phyloP scores from a whole-genome alignment of 345 rosid genomes.

The Eucalyptus decipiens region DNA sequence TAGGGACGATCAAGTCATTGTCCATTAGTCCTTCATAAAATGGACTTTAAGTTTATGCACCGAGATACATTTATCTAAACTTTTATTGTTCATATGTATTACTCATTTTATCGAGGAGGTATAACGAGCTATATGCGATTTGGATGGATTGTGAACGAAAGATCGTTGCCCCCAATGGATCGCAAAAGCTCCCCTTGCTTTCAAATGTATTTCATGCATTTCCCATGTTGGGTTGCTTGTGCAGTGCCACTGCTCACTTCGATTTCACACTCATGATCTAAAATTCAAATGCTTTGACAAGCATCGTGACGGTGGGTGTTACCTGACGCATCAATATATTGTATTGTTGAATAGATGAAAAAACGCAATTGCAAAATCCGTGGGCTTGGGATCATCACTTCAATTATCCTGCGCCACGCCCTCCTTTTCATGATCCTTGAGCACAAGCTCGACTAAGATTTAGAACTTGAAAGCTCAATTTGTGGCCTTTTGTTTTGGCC shows the following conservation, averaged over 20 bases:
- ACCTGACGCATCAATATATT: background rate
- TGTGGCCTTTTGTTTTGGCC: background rate
- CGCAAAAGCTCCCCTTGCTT: background rate
- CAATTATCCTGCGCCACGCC: accelerated
- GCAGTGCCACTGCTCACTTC: background rate
- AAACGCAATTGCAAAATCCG: accelerated
- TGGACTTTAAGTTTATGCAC: background rate
- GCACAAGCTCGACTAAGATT: background rate
- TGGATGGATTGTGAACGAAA: background rate
- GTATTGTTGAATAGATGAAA: background rate
- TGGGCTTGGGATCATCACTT: background rate
- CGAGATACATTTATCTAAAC: accelerated
- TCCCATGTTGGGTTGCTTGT: background rate
- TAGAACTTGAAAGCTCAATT: background rate
- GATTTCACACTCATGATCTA: background rate
- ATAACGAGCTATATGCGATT: accelerated
- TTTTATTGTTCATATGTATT: too few species aligned
- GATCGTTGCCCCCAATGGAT: background rate
- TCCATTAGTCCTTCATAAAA: background rate
- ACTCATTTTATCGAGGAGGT: background rate
- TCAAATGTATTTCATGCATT: background rate
- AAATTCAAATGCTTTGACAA: background rate
- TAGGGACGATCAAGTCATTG: background rate
- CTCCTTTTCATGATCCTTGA: background rate
- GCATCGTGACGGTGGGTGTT: background rate